Evolutionary conservation across 2,329 filamentous ascomycete genomes (phyloP), one percentile per base, ranked within the genome.

Genomic region (Fusarium succisae): DNA sequence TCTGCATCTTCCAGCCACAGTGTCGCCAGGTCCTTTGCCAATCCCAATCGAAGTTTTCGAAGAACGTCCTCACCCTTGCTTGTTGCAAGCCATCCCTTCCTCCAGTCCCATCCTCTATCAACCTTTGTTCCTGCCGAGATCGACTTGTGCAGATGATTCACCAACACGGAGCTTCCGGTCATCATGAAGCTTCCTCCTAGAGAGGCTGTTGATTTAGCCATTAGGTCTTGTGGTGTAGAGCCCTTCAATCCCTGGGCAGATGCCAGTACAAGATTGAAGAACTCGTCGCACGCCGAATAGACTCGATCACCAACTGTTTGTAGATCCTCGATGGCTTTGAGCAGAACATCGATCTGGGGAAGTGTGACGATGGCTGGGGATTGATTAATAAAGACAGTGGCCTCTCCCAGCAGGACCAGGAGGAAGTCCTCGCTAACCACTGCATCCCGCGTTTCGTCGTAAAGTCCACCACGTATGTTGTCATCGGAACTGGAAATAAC

Each of bases 371-470:
- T 78, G 3, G 82, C 78, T 1, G 84, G 82, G 17, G 80, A 80
- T 74, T 91, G 86, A 78, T 91, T 90, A 69, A 97, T 85, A 70
- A 98, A 94, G 4, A 94, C 89, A 8, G 96, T 89, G 0, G 92
- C 91, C 83, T 98, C 96, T 58, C 94, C 95, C 3, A 98, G 87
- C 20, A 98, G 86, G 7, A 93, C 91, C 14, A 98, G 86, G 28
- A 98, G 83, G 59, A 95, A 95, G 77, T 98, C 96, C 71, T 97
- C 93, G 76, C 94, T 94, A 24, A 98, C 93, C 12, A 97, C 94
- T 1, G 94, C 91, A 78, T 95, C 93, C 18, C 93, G 90, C 24
- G 90, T 89, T 30, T 91, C 91, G 79, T 98, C 95, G 80, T 95
- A 97, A 5, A 98, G 86, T 3, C 96, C 96, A 63, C 96, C 96